Percentiles rank a stretch among this genome's conserved stretches.
Evolutionary conservation across 352 stramenopile species (phyloP).

Genomic region (Elongisporangium undulatum): DNA sequence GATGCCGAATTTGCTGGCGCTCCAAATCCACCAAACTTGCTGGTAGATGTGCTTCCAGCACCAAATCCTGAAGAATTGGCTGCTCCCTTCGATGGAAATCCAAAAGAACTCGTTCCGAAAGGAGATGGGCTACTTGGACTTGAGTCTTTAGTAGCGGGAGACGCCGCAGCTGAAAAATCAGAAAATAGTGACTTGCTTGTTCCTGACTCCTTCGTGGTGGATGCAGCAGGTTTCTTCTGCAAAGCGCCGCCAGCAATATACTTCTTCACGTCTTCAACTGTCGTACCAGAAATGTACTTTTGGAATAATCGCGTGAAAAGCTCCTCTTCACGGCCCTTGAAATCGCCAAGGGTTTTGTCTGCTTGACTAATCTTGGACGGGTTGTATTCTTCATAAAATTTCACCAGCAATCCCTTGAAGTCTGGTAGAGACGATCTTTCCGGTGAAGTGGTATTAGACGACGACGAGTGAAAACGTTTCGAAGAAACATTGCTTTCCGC

Average conservation of each 20-base stretch:
- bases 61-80: neutral
- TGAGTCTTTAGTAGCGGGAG: conserved; percentile 11
- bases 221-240: conserved; percentile 26
- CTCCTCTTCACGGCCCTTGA: conserved; percentile 49
- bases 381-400: conserved; percentile 70
- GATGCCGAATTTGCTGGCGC: conserved; percentile 10
- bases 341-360: conserved; percentile 50
- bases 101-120: conserved; percentile 16
- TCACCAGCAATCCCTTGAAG: conserved; percentile 46
- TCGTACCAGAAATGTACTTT: conserved; percentile 56
- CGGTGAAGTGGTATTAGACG: conserved; percentile 5
- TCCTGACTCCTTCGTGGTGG: conserved; percentile 5
- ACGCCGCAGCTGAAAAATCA: conserved; percentile 10
- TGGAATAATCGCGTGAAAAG: conserved; percentile 58
- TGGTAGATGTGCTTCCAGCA: neutral
- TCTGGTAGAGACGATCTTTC: conserved; percentile 9
- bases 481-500: neutral
- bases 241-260: conserved; percentile 49
- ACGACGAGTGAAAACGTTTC: neutral
- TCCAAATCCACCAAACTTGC: conserved; percentile 16
- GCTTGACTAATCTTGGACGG: conserved; percentile 32
- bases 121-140: conserved; percentile 12
- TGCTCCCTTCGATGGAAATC: conserved; percentile 6
- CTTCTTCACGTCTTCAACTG: conserved; percentile 51
- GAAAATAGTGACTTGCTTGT: conserved; percentile 14